Base-by-base conservation (phyloP, 495 filamentous ascomycete genomes). In the Barbatosphaeria neglecta region DNA sequence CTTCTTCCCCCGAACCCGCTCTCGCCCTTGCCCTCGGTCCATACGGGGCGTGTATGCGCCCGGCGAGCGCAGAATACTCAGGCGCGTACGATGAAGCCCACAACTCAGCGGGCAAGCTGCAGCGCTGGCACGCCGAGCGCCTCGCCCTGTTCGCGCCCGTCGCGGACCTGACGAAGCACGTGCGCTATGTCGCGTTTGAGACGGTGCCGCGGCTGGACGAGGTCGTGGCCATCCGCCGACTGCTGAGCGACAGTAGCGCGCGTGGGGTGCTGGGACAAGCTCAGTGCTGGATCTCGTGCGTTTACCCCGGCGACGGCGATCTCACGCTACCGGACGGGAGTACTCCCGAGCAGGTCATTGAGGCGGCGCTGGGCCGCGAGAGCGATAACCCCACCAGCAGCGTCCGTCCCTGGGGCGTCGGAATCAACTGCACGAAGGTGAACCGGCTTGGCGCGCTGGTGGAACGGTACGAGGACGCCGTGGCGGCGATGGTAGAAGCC, bases 351-450 rank as follows among this genome's bases (percentile, higher is more conserved):
- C 65, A 75, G 40, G 71, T 72, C 41, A 69, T 77, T 19, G 50
- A 52, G 8, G 58, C 54, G 1, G 58, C 77, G 49, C 57, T 77
- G 5, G 62, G 56, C 22, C 57, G 53, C 6, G 47, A 58, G 11
- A n/a, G n/a, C n/a, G n/a, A n/a, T n/a, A n/a, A n/a, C n/a, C n/a
- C n/a, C n/a, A n/a, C n/a, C n/a, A n/a, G n/a, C n/a, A n/a, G 40
- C 50, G 39, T 49, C 55, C 0, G 28, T 4, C 80, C 81, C 0
- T 80, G 74, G 74, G 80, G 75, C 0, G 69, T 85, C 39, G 81
- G 81, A 1, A 70, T 84, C 46, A 85, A 85, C 56, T 85, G 81
- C 57, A 83, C 80, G 3, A 76, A 73, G 50, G 59, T 81, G 45
- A 56, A 61, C 19, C 77, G 78, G 44, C 64, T 83, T 3, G 50